A percentile compares a stretch with the other conserved stretches of the same genome.
phyloP scores from a whole-genome alignment of 2,329 filamentous ascomycete species.

The Trichoderma breve region DNA sequence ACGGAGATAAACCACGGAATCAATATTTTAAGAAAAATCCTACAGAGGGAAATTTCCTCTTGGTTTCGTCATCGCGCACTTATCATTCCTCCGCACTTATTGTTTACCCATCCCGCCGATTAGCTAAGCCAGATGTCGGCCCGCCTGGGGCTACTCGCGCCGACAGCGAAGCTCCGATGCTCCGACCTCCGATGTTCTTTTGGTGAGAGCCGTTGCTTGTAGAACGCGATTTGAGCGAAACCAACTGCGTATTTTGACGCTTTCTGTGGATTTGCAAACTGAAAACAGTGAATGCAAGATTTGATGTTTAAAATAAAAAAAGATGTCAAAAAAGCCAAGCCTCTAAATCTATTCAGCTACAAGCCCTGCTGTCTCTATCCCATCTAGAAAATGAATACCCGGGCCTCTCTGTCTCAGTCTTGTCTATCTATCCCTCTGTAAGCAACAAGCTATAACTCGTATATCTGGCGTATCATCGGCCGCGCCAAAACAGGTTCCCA shows the following conservation, averaged over 20 bases:
- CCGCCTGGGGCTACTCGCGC: background rate
- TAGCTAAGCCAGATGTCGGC: conserved; percentile 1
- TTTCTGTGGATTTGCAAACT: no score
- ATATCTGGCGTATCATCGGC: background rate
- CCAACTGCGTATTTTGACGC: no score
- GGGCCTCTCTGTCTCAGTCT: background rate
- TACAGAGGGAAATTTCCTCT: background rate
- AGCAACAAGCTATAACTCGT: background rate
- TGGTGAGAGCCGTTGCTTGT: background rate
- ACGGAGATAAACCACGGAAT: background rate
- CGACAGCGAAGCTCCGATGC: background rate
- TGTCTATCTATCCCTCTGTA: background rate
- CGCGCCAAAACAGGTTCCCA: background rate
- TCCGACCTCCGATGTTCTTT: background rate
- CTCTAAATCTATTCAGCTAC: no score
- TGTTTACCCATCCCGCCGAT: background rate
- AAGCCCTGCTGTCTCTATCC: no score
- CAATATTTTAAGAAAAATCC: background rate
- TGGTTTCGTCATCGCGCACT: background rate
- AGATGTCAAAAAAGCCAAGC: no score
- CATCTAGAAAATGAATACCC: background rate
- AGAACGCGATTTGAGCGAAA: background rate
- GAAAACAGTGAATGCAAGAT: no score
- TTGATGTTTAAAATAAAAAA: no score
- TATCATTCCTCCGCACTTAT: background rate